phyloP scores from a whole-genome alignment of 75 land plant species.

The Azolla pinnata region DNA sequence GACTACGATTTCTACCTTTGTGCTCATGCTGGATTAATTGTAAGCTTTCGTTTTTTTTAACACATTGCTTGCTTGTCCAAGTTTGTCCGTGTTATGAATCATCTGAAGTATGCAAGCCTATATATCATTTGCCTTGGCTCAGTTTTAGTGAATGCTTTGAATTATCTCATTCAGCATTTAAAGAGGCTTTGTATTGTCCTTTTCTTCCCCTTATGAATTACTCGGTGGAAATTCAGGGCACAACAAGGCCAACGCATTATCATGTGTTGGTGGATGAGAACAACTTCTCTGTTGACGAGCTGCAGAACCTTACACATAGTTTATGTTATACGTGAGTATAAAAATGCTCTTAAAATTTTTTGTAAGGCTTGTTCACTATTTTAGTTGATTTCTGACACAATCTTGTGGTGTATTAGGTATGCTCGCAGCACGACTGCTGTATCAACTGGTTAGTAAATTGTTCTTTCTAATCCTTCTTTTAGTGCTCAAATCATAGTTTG shows the following conservation, averaged over 20 bases:
- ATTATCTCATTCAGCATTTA: too few relatives aligned
- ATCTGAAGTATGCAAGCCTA: too few relatives aligned
- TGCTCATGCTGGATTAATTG: slow-evolving; percentile 68
- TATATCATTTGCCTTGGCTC: too few relatives aligned
- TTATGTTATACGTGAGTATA: slow-evolving; percentile 66
- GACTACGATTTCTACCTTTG: slow-evolving; percentile 76
- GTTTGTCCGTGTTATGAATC: neutral
- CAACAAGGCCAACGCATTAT: slow-evolving; percentile 64
- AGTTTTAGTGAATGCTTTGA: too few relatives aligned
- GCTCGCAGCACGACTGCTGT: slow-evolving; percentile 67
- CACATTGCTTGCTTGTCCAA: neutral
- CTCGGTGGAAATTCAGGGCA: slow-evolving; percentile 28
- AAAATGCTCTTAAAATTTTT: too few relatives aligned
- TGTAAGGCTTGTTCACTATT: too few relatives aligned
- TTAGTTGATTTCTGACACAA: neutral
- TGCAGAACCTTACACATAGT: slow-evolving; percentile 41
- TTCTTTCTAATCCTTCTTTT: neutral
- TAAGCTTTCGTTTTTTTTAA: slow-evolving; percentile 25
- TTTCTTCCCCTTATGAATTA: neutral
- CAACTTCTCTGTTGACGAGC: slow-evolving; percentile 41
- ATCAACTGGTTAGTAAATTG: slow-evolving; percentile 37
- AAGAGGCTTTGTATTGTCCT: neutral
- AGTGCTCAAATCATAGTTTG: neutral
- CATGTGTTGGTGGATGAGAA: slow-evolving; percentile 56
- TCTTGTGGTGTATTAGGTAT: slow-evolving; percentile 27